Base-by-base conservation (phyloP, 208 protist genomes). In the Kentomonas sorsogonicus region DNA sequence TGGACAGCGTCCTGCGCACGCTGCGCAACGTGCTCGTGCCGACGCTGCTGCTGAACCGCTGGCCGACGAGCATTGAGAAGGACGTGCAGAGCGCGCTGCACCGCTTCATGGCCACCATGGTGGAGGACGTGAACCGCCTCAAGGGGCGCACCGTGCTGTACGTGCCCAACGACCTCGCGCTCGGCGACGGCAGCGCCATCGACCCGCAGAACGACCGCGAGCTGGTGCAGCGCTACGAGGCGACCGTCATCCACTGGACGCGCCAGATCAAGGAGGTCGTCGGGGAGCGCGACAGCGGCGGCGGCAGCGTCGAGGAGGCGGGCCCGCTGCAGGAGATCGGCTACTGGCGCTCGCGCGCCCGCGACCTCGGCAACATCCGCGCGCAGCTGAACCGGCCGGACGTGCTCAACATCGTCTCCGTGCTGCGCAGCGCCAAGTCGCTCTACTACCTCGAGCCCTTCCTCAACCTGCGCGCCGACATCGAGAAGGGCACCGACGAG, bases 231-330 rank as follows among this genome's bases (percentile, higher is more conserved):
- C 86, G 95, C 40, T 97, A 98, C 63, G 95, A 99, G 73, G 82
- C 93, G 0, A 96, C 95, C 0, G 88, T 98, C 15, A 98, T 99
- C 55, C 98, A 99, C 80, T 99, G 98, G 97, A 99, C 98, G 11
- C 80, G 96, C 34, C 98, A 99, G 80, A 98, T 99, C 71, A 98
- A 98, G 66, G 94, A 98, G 53, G 97, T 98, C 9, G 78, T 99
- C 34, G 91, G 81, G 20, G 90, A 96, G 61, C 62, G 53, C 18
- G 58, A 52, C 45, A 45, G 34, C 29, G 46, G 20, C 52, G 54
- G 56, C 46, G 36, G 72, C 33, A 74, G 75, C 27, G 61, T 63
- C 22, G 80, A 87, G 20, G 80, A 83, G 39, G 79, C 70, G 13
- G 93, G 95, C 13, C 96, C 97, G 23, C 83, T 98, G 16, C 89